Percentiles rank a stretch among this genome's conserved stretches.
Conservation (phyloP, 257 asterid genomes). For the Plantago major region DNA sequence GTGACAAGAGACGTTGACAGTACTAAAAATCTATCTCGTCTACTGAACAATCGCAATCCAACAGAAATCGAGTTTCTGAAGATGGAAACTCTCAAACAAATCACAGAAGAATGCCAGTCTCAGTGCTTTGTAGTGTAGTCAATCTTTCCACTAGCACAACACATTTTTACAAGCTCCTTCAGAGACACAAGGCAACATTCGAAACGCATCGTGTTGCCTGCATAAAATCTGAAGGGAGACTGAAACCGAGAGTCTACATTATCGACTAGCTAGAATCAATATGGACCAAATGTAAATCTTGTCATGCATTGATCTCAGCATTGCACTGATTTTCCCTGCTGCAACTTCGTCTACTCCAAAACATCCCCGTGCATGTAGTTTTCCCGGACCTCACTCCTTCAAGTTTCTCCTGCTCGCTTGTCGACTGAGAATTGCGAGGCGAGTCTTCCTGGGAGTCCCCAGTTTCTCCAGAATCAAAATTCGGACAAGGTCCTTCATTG, state of each 20-base stretch:
- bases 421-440: conserved; percentile 50
- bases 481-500: conserved; percentile 67
- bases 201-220: background rate
- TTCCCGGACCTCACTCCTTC: conserved; percentile 65
- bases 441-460: conserved; percentile 49
- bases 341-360: conserved; percentile 97
- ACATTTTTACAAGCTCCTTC: conserved; percentile 31
- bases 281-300: conserved; percentile 1
- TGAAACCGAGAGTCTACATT: conserved; percentile 6
- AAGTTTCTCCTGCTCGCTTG: conserved; percentile 44
- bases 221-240: conserved; percentile 12
- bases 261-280: conserved; percentile 11
- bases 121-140: background rate
- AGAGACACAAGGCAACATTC: conserved; percentile 14
- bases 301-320: conserved; percentile 81
- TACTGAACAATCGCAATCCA: background rate
- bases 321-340: conserved; percentile 93
- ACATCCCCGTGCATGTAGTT: conserved; percentile 80
- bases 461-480: conserved; percentile 52
- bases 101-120: background rate
- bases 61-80: background rate
- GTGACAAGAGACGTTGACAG: too few relatives aligned
- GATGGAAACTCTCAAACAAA: background rate
- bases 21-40: background rate
- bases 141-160: conserved; percentile 7